phyloP scores from a whole-genome alignment of 139 green algal genomes.

The Ulvella scutata region DNA sequence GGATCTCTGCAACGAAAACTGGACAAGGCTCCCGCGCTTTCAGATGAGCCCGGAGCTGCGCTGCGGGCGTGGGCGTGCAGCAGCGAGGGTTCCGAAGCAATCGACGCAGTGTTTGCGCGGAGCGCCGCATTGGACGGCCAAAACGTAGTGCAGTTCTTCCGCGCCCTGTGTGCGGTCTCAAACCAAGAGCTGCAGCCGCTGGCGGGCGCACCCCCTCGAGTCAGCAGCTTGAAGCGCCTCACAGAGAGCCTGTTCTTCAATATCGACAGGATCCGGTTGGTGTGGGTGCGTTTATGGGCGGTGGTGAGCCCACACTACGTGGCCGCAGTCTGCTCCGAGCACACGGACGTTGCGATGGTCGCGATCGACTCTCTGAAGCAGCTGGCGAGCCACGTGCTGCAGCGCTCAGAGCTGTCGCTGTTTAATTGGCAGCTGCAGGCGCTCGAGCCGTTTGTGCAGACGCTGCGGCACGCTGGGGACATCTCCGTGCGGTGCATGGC shows the following conservation, averaged over 20 bases:
- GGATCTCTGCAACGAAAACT: not conserved
- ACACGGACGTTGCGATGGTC: slow-evolving; percentile 41
- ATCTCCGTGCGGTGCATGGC: slow-evolving; percentile 56
- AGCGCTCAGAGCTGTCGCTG: slow-evolving; percentile 56
- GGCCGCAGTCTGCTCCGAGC: slow-evolving; percentile 50
- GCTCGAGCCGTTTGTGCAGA: slow-evolving; percentile 69
- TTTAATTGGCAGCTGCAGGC: slow-evolving; percentile 75
- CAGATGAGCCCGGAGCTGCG: slow-evolving; percentile 22
- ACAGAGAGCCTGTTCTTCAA: slow-evolving; percentile 68
- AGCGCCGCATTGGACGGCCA: slow-evolving; percentile 61
- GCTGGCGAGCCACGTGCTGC: slow-evolving; percentile 46
- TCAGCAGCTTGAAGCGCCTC: slow-evolving; percentile 55
- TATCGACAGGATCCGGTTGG: slow-evolving; percentile 65
- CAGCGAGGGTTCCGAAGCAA: slow-evolving; percentile 5
- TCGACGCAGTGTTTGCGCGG: slow-evolving; percentile 37
- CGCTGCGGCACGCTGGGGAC: slow-evolving; percentile 57
- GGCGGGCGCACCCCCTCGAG: slow-evolving; percentile 10
- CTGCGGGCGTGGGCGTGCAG: slow-evolving; percentile 41
- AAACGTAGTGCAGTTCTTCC: slow-evolving; percentile 82
- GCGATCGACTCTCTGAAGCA: slow-evolving; percentile 52
- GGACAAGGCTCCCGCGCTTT: slow-evolving; percentile 4
- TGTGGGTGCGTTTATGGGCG: slow-evolving; percentile 76
- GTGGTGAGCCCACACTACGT: slow-evolving; percentile 67
- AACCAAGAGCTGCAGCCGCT: slow-evolving; percentile 58
- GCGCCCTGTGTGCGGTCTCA: slow-evolving; percentile 64